Percentiles rank a stretch among this genome's conserved stretches.
Conservation (phyloP, 345 rosid genomes). For the Microthlaspi erraticum region DNA sequence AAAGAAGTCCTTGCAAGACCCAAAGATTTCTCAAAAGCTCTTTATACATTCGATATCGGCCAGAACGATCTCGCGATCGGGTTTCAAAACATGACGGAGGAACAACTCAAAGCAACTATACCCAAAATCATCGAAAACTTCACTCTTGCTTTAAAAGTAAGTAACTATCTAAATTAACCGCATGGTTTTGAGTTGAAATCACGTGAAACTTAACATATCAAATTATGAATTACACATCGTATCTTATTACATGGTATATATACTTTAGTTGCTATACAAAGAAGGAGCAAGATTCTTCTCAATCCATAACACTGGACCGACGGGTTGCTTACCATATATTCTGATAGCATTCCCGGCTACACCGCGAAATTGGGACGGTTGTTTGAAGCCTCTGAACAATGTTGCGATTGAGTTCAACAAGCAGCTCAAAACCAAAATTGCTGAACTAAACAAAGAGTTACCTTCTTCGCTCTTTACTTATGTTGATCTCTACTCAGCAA, state of each 20-base stretch:
- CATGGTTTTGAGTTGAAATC: not conserved
- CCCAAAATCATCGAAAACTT: slow-evolving; percentile 56
- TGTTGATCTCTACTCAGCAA: slow-evolving; percentile 72
- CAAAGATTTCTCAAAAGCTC: slow-evolving; percentile 67
- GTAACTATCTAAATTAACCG: slow-evolving; percentile 1
- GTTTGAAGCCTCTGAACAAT: slow-evolving; percentile 63
- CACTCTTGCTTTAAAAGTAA: slow-evolving; percentile 58
- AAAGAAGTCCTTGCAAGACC: slow-evolving; percentile 64
- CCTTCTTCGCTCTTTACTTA: slow-evolving; percentile 58
- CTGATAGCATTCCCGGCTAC: slow-evolving; percentile 39
- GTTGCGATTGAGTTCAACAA: slow-evolving; percentile 67
- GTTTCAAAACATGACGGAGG: slow-evolving; percentile 48
- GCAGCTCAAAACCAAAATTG: slow-evolving; percentile 61
- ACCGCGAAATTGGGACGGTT: slow-evolving; percentile 56
- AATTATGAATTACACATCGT: not conserved
- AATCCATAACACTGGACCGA: slow-evolving; percentile 83
- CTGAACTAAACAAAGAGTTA: slow-evolving; percentile 51
- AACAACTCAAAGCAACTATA: slow-evolving; percentile 60
- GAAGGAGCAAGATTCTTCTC: slow-evolving; percentile 84
- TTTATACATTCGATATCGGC: slow-evolving; percentile 73
- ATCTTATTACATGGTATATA: slow-evolving; percentile 25
- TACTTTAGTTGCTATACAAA: slow-evolving; percentile 54
- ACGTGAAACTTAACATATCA: not conserved
- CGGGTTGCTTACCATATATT: slow-evolving; percentile 74
- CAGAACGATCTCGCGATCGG: slow-evolving; percentile 73